These are phyloP conservation scores for Globisporangium irregulare DNA, from an alignment of 352 stramenopile species.

Conservation along the genomic window DNA sequence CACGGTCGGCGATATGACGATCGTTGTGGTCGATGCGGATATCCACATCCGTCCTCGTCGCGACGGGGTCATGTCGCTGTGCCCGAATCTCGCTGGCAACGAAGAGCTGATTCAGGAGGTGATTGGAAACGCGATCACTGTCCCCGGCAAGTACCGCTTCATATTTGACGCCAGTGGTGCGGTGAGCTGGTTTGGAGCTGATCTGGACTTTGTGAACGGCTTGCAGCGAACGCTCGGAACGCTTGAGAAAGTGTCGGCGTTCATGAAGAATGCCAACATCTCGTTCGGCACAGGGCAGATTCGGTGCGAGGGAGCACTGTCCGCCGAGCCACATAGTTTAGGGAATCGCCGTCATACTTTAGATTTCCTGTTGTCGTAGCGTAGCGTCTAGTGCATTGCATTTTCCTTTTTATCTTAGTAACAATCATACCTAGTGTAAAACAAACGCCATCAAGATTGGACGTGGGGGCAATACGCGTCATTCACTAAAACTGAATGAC, in stretches of 20 bases:
- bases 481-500: neutral
- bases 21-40: slow-evolving; percentile 42
- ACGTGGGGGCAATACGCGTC: neutral
- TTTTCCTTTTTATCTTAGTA: neutral
- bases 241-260: slow-evolving; percentile 37
- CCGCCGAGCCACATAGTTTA: neutral
- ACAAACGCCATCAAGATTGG: neutral
- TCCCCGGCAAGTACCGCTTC: slow-evolving; percentile 50
- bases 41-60: slow-evolving; percentile 40
- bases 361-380: slow-evolving; percentile 44
- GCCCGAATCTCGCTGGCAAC: slow-evolving; percentile 33
- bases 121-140: slow-evolving; percentile 33
- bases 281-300: slow-evolving; percentile 59
- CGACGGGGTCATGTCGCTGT: slow-evolving; percentile 41
- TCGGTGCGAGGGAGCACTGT: neutral
- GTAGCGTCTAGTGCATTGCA: neutral
- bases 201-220: slow-evolving; percentile 55
- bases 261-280: slow-evolving; percentile 45
- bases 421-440: neutral
- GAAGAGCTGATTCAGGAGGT: slow-evolving; percentile 52
- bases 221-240: slow-evolving; percentile 42
- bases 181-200: slow-evolving; percentile 53
- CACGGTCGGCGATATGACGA: slow-evolving; percentile 32
- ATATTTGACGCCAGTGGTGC: slow-evolving; percentile 39
- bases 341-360: slow-evolving; percentile 27